phyloP scores from a whole-genome alignment of 1,284 basidiomycete genomes.

The Ceratobasidium papillatum region DNA sequence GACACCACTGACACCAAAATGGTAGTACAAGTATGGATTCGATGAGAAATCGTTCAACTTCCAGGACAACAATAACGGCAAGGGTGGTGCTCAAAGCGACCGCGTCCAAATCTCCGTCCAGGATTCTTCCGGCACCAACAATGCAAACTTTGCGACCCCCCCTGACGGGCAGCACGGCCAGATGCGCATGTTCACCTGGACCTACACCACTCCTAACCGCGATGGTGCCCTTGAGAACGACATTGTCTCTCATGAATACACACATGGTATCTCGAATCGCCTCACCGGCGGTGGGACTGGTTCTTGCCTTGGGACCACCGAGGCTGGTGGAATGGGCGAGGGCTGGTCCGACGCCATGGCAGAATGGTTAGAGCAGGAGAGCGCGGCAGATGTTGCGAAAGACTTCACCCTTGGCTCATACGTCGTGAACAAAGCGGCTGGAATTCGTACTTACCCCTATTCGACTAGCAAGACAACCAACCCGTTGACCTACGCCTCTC shows the following conservation, averaged over 20 bases:
- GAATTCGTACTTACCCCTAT: slow-evolving; percentile 40
- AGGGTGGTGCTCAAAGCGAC: slow-evolving; percentile 42
- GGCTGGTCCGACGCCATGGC: slow-evolving; percentile 41
- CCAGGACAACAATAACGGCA: slow-evolving; percentile 43
- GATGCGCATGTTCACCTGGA: slow-evolving; percentile 41
- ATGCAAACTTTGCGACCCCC: slow-evolving; percentile 42
- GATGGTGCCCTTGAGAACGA: slow-evolving; percentile 40
- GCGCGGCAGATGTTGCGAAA: not conserved
- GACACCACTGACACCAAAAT: not conserved
- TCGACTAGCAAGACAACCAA: slow-evolving; percentile 40
- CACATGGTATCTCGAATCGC: slow-evolving; percentile 37
- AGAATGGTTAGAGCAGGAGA: slow-evolving; percentile 39
- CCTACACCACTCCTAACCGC: slow-evolving; percentile 41
- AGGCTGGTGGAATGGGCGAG: slow-evolving; percentile 43
- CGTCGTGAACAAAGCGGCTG: slow-evolving; percentile 27
- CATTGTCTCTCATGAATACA: slow-evolving; percentile 39
- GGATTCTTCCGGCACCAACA: slow-evolving; percentile 40
- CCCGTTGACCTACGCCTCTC: slow-evolving; percentile 35
- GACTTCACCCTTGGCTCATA: slow-evolving; percentile 41
- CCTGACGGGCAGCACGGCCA: slow-evolving; percentile 38
- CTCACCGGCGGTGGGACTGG: slow-evolving; percentile 28
- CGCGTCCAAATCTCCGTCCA: slow-evolving; percentile 40
- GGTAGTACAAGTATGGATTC: slow-evolving; percentile 42
- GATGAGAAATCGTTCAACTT: slow-evolving; percentile 44
- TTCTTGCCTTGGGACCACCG: slow-evolving; percentile 31